These are phyloP conservation scores for Thelonectria olida DNA, from an alignment of 2,329 filamentous ascomycete genomes.

Conservation along the genomic window DNA sequence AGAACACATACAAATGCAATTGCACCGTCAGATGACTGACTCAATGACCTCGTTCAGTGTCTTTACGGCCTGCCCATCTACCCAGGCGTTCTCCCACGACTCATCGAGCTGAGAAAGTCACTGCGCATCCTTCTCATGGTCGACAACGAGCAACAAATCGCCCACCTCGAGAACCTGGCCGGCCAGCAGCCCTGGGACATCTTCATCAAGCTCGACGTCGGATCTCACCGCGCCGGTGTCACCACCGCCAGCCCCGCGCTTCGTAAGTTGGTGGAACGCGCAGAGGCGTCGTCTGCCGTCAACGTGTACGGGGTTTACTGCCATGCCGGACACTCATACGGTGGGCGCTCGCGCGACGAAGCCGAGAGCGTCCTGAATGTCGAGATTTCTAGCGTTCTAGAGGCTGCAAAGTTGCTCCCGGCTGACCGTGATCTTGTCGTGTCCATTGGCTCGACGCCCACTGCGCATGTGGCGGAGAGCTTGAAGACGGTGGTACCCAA, in stretches of 20 bases:
- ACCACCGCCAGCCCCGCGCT: conserved; percentile 38
- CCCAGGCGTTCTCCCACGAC: conserved; percentile 42
- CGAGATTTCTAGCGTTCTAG: conserved; percentile 44
- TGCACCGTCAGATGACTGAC: background rate
- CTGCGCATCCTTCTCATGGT: conserved; percentile 49
- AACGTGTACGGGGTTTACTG: conserved; percentile 50
- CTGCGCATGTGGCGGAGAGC: conserved; percentile 47
- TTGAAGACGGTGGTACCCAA: conserved; percentile 41
- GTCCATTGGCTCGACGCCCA: conserved; percentile 49
- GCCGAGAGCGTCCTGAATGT: conserved; percentile 42
- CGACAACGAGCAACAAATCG: conserved; percentile 47
- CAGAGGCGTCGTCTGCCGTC: conserved; percentile 40
- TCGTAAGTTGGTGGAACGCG: conserved; percentile 38
- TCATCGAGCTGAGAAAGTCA: conserved; percentile 41
- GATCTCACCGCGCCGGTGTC: conserved; percentile 47
- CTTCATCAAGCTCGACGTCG: conserved; percentile 51
- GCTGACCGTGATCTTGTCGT: conserved; percentile 40
- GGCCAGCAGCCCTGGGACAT: conserved; percentile 42
- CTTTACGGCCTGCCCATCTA: conserved; percentile 53
- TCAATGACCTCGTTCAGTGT: conserved; percentile 29
- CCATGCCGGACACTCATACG: conserved; percentile 50
- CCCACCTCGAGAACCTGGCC: conserved; percentile 38
- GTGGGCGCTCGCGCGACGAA: conserved; percentile 41
- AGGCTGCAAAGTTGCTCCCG: conserved; percentile 42
- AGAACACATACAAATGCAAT: background rate